phyloP scores from a whole-genome alignment of 306 rosid genomes.

The Prunus dulcis region DNA sequence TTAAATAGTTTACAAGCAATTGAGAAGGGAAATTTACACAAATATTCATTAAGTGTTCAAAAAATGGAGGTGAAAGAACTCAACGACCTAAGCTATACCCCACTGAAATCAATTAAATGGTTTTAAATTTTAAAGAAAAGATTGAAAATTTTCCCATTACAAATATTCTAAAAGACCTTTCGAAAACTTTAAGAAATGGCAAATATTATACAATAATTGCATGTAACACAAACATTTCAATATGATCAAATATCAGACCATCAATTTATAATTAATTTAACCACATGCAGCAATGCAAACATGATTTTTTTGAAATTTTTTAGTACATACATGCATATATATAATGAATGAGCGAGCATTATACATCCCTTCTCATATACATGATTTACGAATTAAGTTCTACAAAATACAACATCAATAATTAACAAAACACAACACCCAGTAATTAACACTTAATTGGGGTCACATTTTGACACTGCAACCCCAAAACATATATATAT shows the following conservation, averaged over 20 bases:
- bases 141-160: too few relatives aligned
- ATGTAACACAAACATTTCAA: not conserved
- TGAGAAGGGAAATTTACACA: too few relatives aligned
- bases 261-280: not conserved
- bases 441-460: not conserved
- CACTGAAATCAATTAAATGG: too few relatives aligned
- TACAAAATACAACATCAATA: not conserved
- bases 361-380: not conserved
- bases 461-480: not conserved
- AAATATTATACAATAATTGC: not conserved
- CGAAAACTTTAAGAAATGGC: too few relatives aligned
- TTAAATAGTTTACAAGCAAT: too few relatives aligned
- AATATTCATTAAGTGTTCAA: accelerated
- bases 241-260: not conserved
- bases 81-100: too few relatives aligned
- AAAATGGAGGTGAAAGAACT: too few relatives aligned
- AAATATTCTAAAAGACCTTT: too few relatives aligned
- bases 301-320: too few relatives aligned
- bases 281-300: too few relatives aligned
- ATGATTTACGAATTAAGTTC: conserved; percentile 13
- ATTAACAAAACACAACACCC: not conserved
- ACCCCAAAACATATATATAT: not conserved
- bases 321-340: not conserved
- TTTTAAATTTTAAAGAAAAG: too few relatives aligned
- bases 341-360: not conserved